A percentile compares a stretch with the other conserved stretches of the same genome.
Evolutionary conservation across 192 early-diverging fungal genomes (phyloP).

Genomic region (Dispira simplex): DNA sequence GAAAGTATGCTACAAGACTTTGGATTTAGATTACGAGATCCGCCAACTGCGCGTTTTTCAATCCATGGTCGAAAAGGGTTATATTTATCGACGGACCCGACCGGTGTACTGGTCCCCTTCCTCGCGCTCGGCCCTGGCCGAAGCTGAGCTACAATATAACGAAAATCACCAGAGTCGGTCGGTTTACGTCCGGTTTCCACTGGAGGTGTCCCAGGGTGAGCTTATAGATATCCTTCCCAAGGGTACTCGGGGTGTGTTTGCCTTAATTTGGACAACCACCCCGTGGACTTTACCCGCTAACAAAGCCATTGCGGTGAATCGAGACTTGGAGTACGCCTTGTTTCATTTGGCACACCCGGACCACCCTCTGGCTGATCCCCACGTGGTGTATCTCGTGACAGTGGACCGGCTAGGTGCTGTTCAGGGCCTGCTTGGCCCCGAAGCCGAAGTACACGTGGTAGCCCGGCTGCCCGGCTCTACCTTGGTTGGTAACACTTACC

Average conservation of each 20-base stretch:
- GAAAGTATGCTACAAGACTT: conserved; percentile 47
- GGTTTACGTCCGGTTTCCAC: conserved; percentile 47
- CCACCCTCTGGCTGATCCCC: background rate
- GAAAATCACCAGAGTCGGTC: conserved; percentile 55
- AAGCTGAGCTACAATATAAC: conserved; percentile 66
- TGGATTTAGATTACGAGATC: conserved; percentile 57
- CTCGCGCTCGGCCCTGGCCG: conserved; percentile 62
- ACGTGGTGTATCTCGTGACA: conserved; percentile 15
- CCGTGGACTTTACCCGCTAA: conserved; percentile 74
- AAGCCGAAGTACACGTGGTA: conserved; percentile 4
- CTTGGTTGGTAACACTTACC: conserved; percentile 37
- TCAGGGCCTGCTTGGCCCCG: conserved; percentile 12
- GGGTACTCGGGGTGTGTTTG: conserved; percentile 12
- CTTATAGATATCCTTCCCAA: too few species aligned
- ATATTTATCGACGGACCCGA: conserved; percentile 61
- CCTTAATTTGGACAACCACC: conserved; percentile 65
- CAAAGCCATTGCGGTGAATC: conserved; percentile 48
- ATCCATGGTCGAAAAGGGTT: conserved; percentile 52
- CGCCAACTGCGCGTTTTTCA: conserved; percentile 54
- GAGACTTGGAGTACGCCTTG: conserved; percentile 40
- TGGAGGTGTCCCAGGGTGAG: conserved; percentile 13
- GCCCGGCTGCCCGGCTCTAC: conserved; percentile 22
- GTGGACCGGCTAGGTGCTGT: conserved; percentile 15
- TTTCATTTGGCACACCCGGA: conserved; percentile 14
- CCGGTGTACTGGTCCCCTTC: conserved; percentile 79